A percentile compares a stretch with the other conserved stretches of the same genome.
These are phyloP conservation scores for Volvox africanus DNA, from an alignment of 139 green algal species.

Conservation along the genomic window DNA sequence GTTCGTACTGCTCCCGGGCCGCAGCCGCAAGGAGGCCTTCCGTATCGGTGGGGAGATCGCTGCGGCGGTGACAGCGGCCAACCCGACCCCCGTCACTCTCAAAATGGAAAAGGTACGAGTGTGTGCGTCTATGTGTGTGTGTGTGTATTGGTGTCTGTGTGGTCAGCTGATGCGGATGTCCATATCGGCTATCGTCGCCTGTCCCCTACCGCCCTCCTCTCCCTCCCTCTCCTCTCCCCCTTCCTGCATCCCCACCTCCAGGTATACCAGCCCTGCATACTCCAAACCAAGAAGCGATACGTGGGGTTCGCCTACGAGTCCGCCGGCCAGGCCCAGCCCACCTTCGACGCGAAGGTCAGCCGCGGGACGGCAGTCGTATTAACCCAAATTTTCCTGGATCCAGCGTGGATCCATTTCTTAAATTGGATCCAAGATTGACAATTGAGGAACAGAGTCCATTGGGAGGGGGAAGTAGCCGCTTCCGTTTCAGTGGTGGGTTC, in stretches of 20 bases:
- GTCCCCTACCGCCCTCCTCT: too few relatives aligned
- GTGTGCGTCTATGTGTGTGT: too few relatives aligned
- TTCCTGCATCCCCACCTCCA: slow-evolving; percentile 37
- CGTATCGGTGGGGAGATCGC: slow-evolving; percentile 92
- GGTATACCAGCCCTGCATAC: slow-evolving; percentile 95
- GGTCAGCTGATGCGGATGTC: too few relatives aligned
- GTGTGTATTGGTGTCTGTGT: too few relatives aligned
- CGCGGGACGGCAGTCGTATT: background rate
- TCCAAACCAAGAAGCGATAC: slow-evolving; percentile 99
- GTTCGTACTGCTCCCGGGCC: slow-evolving; percentile 93
- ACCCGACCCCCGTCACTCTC: slow-evolving; percentile 90
- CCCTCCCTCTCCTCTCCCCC: background rate
- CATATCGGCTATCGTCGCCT: too few relatives aligned
- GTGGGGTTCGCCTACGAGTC: slow-evolving; percentile 93
- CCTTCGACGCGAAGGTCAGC: slow-evolving; percentile 84
- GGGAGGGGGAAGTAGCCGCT: too few relatives aligned
- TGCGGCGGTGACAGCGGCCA: slow-evolving; percentile 83
- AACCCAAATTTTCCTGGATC: too few relatives aligned
- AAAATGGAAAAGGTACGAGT: slow-evolving; percentile 93
- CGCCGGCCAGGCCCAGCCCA: slow-evolving; percentile 68
- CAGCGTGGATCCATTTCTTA: too few relatives aligned
- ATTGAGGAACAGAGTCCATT: too few relatives aligned
- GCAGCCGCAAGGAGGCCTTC: slow-evolving; percentile 82
- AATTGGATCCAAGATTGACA: too few relatives aligned
- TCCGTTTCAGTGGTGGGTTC: too few relatives aligned